Base-by-base conservation (phyloP, 2,329 filamentous ascomycete genomes). In the Colletotrichum navitas region DNA sequence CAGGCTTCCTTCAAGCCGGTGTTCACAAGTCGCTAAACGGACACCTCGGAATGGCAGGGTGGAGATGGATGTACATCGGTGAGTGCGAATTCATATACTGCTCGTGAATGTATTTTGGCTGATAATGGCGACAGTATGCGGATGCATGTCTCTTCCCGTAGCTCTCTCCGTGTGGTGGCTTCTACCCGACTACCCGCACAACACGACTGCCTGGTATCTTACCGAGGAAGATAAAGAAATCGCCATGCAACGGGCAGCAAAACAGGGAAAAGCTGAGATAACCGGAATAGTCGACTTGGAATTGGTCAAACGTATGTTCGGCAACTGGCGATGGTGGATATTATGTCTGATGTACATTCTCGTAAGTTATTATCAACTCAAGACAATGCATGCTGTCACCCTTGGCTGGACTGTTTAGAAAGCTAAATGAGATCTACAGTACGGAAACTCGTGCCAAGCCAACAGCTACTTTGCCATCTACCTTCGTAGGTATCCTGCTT, bases 1-100 rank as follows among this genome's bases (percentile, higher is more conserved):
- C 75, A 29, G 79, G 80, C 3, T 79, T 77, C 60, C 65, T 81
- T n/a, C 77, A 80, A 43, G 78, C 78, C 2, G 78, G 75, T 2
- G 74, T 78, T 10, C 77, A 80, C 45, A 64, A 75, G 39, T 75
- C 74, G 21, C 71, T 81, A 14, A 64, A 81, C 60, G 79, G 79
- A 2, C 70, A 71, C 10, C 68, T 76, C 21, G 79, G 79, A 0
- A 65, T 80, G 3, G 76, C 77, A 6, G 79, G 79, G 2, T 80
- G 79, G 79, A 70, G 78, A n/a, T 80, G 79, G 79, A 74, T 79
- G 21, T 79, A 79, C 32, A 64, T 68, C 10, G 34, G 63, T 51
- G 21, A 45, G 43, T 45, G 43, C 6, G 21, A 3, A 45, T 45
- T n/a, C n/a, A 2, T 10, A n/a, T 32, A 32, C 7, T 11, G 5